phyloP scores from a whole-genome alignment of 441 rosid species.

The Pelargonium cotyledonis region DNA sequence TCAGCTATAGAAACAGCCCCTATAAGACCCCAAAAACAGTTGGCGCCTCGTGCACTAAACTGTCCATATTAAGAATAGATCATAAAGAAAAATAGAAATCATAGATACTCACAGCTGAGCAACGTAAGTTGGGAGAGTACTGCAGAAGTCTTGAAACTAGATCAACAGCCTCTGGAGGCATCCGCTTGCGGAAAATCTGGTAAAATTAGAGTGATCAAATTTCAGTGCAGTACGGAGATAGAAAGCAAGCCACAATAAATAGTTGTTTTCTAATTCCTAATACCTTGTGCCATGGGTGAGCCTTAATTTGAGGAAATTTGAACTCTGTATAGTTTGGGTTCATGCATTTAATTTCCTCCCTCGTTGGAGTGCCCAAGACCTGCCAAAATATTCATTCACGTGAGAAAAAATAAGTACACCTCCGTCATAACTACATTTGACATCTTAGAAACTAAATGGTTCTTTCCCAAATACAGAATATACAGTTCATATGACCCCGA shows the following conservation, averaged over 20 bases:
- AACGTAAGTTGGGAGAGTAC: conserved; percentile 86
- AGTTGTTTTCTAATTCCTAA: conserved; percentile 7
- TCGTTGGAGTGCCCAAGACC: conserved; percentile 95
- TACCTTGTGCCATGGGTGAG: conserved; percentile 99
- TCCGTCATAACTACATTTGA: neutral
- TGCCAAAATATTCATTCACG: conserved; percentile 21
- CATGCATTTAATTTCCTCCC: conserved; percentile 99
- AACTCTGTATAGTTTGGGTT: conserved; percentile 87
- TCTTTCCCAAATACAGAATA: too few species aligned
- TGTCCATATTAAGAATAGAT: neutral
- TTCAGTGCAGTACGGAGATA: neutral
- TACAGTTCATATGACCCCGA: too few species aligned
- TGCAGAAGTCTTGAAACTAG: conserved; percentile 90
- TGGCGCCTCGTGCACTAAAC: too few species aligned
- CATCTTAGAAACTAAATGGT: too few species aligned
- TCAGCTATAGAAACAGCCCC: too few species aligned
- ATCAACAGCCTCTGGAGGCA: conserved; percentile 97
- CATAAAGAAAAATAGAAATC: neutral
- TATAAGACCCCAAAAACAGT: too few species aligned
- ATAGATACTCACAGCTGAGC: conserved; percentile 61
- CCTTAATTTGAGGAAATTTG: conserved; percentile 91
- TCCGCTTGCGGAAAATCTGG: conserved; percentile 86
- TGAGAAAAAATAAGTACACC: neutral
- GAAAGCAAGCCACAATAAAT: conserved; percentile 3
- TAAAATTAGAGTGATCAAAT: conserved; percentile 11